These are phyloP conservation scores for Grosmannia huntii DNA, from an alignment of 2,329 filamentous ascomycete species.

Conservation along the genomic window DNA sequence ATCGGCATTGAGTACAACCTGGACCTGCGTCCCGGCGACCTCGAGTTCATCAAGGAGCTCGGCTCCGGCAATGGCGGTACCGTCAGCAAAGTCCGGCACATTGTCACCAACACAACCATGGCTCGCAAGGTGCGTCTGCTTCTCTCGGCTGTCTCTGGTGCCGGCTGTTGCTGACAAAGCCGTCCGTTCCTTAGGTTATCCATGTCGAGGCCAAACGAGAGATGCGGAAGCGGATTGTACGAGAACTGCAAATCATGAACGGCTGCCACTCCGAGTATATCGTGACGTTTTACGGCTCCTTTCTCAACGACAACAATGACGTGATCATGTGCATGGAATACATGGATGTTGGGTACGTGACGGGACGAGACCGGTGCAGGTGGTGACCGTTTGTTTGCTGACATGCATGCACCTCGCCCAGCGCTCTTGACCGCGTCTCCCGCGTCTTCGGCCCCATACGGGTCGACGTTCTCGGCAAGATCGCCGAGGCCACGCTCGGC, in stretches of 20 bases:
- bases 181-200: slow-evolving; percentile 57
- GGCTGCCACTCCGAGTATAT: slow-evolving; percentile 95
- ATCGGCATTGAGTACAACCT: slow-evolving; percentile 97
- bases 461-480: slow-evolving; percentile 94
- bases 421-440: slow-evolving; percentile 84
- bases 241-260: slow-evolving; percentile 96
- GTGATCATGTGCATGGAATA: slow-evolving; percentile 99
- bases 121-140: slow-evolving; percentile 66
- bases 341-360: slow-evolving; percentile 87
- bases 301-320: slow-evolving; percentile 91
- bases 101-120: slow-evolving; percentile 92
- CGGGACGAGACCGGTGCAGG: not conserved
- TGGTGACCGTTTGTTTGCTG: not conserved
- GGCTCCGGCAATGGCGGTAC: slow-evolving; percentile 95
- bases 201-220: slow-evolving; percentile 97
- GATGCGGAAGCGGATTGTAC: slow-evolving; percentile 90
- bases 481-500: slow-evolving; percentile 87
- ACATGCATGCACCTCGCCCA: slow-evolving; percentile 22
- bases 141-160: not conserved
- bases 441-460: slow-evolving; percentile 90
- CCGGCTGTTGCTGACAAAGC: not conserved
- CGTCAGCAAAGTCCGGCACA: slow-evolving; percentile 94
- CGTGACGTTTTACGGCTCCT: slow-evolving; percentile 95
- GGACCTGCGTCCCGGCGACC: slow-evolving; percentile 79
- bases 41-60: slow-evolving; percentile 87